Percentiles rank a stretch among this genome's conserved stretches.
Conservation (phyloP, 2,329 filamentous ascomycete species). For the Sporothrix variecibatus region DNA sequence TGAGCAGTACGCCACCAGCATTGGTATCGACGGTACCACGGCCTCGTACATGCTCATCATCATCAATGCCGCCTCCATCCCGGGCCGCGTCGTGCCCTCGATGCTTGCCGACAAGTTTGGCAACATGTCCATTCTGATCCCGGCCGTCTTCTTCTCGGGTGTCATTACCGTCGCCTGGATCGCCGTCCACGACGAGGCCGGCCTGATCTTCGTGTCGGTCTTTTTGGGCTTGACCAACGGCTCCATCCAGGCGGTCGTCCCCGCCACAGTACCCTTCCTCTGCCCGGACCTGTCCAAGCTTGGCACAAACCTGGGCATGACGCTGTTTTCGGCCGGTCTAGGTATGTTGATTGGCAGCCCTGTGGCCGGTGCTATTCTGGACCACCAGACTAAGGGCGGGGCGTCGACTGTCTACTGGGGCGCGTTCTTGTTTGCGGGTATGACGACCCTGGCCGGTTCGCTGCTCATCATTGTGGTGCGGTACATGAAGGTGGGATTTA, state of each 20-base stretch:
- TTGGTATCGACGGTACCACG: slow-evolving; percentile 18
- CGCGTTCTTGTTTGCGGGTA: slow-evolving; percentile 20
- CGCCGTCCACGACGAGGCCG: slow-evolving; percentile 35
- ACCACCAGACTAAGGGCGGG: slow-evolving; percentile 3
- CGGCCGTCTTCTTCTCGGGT: slow-evolving; percentile 19
- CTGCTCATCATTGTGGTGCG: slow-evolving; percentile 16
- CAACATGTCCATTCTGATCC: slow-evolving; percentile 24
- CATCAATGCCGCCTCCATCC: slow-evolving; percentile 28
- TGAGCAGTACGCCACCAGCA: slow-evolving; percentile 22
- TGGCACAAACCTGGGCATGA: slow-evolving; percentile 48
- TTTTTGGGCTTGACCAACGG: slow-evolving; percentile 40
- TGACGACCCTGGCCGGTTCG: slow-evolving; percentile 17
- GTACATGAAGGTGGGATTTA: slow-evolving; percentile 22
- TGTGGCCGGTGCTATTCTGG: slow-evolving; percentile 51
- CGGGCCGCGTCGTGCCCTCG: slow-evolving; percentile 25
- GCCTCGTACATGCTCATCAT: slow-evolving; percentile 27
- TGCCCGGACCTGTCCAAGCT: slow-evolving; percentile 42
- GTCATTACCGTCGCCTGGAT: slow-evolving; percentile 31
- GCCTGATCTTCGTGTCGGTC: slow-evolving; percentile 39
- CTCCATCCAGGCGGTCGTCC: slow-evolving; percentile 43
- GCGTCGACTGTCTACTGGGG: slow-evolving; percentile 16
- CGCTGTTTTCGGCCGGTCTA: slow-evolving; percentile 44
- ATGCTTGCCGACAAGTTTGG: slow-evolving; percentile 27
- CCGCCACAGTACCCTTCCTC: slow-evolving; percentile 42
- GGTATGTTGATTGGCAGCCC: slow-evolving; percentile 54